Evolutionary conservation across 768 basidiomycete species (phyloP).

Genomic region (Amylocystis lapponica): DNA sequence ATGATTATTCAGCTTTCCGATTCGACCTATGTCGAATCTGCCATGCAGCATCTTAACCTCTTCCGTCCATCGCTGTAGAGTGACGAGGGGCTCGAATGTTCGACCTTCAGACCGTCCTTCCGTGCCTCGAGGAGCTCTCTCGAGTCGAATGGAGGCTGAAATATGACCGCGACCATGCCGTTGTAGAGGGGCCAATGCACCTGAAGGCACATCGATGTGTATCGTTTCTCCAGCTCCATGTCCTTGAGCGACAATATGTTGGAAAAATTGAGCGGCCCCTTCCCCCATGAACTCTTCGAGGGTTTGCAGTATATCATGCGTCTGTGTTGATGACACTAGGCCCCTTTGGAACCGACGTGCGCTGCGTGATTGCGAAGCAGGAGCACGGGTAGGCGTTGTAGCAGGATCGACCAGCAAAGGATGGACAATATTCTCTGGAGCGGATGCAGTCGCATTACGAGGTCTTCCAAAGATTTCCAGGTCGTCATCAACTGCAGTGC

Average conservation of each 20-base stretch:
- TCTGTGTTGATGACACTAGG: constrained; percentile 37
- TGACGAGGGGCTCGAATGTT: constrained; percentile 68
- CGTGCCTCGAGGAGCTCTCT: constrained; percentile 40
- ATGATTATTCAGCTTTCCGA: constrained; percentile 64
- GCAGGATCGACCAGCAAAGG: constrained; percentile 73
- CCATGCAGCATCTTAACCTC: constrained; percentile 81
- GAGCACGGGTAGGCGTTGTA: constrained; percentile 36
- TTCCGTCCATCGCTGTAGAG: constrained; percentile 84
- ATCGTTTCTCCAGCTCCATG: constrained; percentile 56
- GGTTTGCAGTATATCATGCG: constrained; percentile 59
- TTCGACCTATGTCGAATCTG: constrained; percentile 62
- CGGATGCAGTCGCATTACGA: constrained; percentile 43
- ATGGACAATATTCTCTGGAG: constrained; percentile 72
- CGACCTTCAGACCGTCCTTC: constrained; percentile 41
- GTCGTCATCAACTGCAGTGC: constrained; percentile 43
- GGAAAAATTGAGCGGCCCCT: constrained; percentile 77
- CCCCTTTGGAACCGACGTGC: constrained; percentile 51
- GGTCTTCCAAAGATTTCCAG: constrained; percentile 59
- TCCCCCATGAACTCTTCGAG: constrained; percentile 80
- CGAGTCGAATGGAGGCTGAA: constrained; percentile 57
- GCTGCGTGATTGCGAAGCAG: constrained; percentile 40
- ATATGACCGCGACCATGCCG: constrained; percentile 43
- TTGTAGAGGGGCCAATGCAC: constrained; percentile 51
- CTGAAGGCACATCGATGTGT: constrained; percentile 70
- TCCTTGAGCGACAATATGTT: constrained; percentile 68